Evolutionary conservation across 768 basidiomycete genomes (phyloP).

Genomic region (Krasilnikovozyma curviuscula): DNA sequence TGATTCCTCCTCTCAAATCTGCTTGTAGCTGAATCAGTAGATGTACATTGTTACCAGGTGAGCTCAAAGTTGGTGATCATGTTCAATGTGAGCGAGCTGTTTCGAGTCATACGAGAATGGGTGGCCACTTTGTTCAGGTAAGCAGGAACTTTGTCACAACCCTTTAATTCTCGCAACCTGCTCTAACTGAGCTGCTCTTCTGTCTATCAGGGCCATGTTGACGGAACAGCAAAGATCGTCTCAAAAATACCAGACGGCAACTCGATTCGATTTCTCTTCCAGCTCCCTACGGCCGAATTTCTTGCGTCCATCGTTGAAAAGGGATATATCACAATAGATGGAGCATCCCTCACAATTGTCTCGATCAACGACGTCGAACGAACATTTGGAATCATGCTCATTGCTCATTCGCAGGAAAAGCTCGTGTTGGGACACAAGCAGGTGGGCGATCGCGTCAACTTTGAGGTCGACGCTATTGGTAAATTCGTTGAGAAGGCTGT

Average conservation of each 20-base stretch:
- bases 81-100: conserved; percentile 91
- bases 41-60: conserved; percentile 36
- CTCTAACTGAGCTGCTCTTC: not conserved
- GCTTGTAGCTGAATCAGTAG: not conserved
- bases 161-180: not conserved
- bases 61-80: conserved; percentile 53
- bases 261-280: conserved; percentile 66
- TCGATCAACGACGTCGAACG: conserved; percentile 39
- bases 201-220: conserved; percentile 63
- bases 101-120: conserved; percentile 75
- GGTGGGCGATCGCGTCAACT: conserved; percentile 66
- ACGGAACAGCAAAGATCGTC: conserved; percentile 61
- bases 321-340: conserved; percentile 87
- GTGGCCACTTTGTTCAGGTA: conserved; percentile 95
- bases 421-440: conserved; percentile 58
- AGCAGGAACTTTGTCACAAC: conserved; percentile 11
- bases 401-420: conserved; percentile 77
- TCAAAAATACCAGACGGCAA: conserved; percentile 56
- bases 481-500: conserved; percentile 82
- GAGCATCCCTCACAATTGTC: conserved; percentile 79
- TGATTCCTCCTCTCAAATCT: not conserved
- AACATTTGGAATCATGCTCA: conserved; percentile 82
- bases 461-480: conserved; percentile 88
- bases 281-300: conserved; percentile 32
- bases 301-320: conserved; percentile 50